Evolutionary conservation across 2,329 filamentous ascomycete species (phyloP).

Genomic region (Colletotrichum falcatum): DNA sequence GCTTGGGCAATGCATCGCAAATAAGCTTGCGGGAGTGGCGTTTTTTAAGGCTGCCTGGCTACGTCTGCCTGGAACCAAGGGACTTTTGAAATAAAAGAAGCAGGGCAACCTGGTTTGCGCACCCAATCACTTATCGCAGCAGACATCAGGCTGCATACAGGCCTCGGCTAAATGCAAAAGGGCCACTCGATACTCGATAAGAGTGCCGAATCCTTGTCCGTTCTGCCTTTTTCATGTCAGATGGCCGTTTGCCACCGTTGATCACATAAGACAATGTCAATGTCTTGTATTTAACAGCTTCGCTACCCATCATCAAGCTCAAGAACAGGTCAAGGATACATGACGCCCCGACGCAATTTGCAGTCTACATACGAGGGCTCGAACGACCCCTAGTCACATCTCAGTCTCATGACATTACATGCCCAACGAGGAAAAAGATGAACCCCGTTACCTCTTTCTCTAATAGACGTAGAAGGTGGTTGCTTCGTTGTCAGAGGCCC

Average conservation of each 20-base stretch:
- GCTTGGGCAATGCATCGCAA: neutral
- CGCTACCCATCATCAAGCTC: neutral
- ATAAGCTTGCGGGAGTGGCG: neutral
- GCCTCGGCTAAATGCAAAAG: neutral
- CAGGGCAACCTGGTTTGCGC: neutral
- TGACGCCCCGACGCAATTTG: neutral
- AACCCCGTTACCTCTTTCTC: too few relatives aligned
- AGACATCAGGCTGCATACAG: too few relatives aligned
- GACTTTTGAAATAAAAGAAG: too few relatives aligned
- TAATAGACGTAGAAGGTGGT: conserved; percentile 46
- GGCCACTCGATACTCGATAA: too few relatives aligned
- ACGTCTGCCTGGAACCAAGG: neutral
- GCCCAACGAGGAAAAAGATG: neutral
- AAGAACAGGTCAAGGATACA: neutral
- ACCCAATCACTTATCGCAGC: neutral
- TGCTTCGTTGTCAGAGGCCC: conserved; percentile 44
- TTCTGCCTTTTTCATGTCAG: neutral
- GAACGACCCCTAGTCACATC: neutral
- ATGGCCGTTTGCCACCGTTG: neutral
- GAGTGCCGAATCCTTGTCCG: too few relatives aligned
- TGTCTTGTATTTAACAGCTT: too few relatives aligned
- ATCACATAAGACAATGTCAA: too few relatives aligned
- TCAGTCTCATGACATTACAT: too few relatives aligned
- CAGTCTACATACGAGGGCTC: too few relatives aligned
- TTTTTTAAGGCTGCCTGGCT: neutral